Conservation (phyloP, 2,329 filamentous ascomycete genomes). For the Coniella vitis region DNA sequence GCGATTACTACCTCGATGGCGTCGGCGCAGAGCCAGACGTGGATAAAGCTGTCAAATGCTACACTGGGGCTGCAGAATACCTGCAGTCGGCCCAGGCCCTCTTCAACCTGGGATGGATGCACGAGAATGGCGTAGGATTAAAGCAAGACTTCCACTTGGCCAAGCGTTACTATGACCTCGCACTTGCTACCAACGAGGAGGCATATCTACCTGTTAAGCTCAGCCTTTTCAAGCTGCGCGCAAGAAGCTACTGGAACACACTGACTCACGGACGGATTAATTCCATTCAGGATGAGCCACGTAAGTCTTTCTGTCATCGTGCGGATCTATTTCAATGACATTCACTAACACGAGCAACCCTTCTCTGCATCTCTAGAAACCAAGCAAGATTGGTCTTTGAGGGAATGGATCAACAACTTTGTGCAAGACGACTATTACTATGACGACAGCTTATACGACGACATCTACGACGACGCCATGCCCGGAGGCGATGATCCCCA, state of each 20-base stretch:
- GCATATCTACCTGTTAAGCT: slow-evolving; percentile 90
- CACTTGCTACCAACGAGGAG: slow-evolving; percentile 84
- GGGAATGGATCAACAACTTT: slow-evolving; percentile 84
- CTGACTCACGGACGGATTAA: slow-evolving; percentile 87
- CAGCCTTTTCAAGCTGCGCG: slow-evolving; percentile 75
- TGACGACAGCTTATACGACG: slow-evolving; percentile 50
- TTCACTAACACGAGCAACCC: slow-evolving; percentile 25
- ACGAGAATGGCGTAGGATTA: slow-evolving; percentile 90
- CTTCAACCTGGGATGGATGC: slow-evolving; percentile 99
- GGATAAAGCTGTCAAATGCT: slow-evolving; percentile 88
- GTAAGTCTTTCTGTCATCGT: slow-evolving; percentile 44
- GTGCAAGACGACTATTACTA: slow-evolving; percentile 65
- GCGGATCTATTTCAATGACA: neutral
- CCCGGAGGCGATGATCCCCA: slow-evolving; percentile 49
- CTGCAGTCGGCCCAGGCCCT: slow-evolving; percentile 90
- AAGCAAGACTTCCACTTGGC: slow-evolving; percentile 95
- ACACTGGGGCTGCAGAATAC: slow-evolving; percentile 84
- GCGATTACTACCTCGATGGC: slow-evolving; percentile 88
- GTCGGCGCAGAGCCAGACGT: slow-evolving; percentile 65
- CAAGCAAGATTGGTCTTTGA: slow-evolving; percentile 68
- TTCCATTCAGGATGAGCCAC: slow-evolving; percentile 81
- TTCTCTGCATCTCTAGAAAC: slow-evolving; percentile 39
- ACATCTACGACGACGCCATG: slow-evolving; percentile 49
- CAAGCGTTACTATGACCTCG: slow-evolving; percentile 92
- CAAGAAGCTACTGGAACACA: slow-evolving; percentile 90